These are phyloP conservation scores for Dothiorella sarmentorum DNA, from an alignment of 2,329 filamentous ascomycete species.

Conservation along the genomic window DNA sequence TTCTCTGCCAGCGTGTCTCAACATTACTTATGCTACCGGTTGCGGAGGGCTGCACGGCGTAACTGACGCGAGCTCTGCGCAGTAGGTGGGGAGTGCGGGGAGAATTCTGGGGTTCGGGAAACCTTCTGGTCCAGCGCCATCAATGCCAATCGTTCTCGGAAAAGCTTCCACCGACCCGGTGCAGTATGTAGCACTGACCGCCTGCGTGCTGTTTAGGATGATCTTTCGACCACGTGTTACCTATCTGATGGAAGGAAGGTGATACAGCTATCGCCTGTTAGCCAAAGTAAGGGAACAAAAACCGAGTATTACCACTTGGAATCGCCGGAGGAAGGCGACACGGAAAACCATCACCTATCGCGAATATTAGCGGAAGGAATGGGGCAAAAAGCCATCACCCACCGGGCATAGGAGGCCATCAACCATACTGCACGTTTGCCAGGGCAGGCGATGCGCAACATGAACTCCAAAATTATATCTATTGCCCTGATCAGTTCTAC, in stretches of 20 bases:
- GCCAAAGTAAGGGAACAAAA: too few species aligned
- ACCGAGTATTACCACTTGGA: too few species aligned
- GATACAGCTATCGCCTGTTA: too few species aligned
- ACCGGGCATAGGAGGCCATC: too few species aligned
- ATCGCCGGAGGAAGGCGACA: neutral
- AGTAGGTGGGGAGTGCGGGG: slow-evolving; percentile 11
- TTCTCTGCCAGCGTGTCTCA: neutral
- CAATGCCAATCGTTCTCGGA: neutral
- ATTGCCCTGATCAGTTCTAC: slow-evolving; percentile 16
- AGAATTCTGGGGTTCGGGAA: neutral
- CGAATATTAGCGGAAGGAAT: too few species aligned
- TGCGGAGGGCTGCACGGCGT: neutral
- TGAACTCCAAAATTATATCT: neutral
- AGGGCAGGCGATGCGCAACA: neutral
- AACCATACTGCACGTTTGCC: too few species aligned
- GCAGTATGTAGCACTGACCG: neutral
- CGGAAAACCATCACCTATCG: neutral
- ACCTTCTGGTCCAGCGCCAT: slow-evolving; percentile 5
- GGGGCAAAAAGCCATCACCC: too few species aligned
- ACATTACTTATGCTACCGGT: neutral
- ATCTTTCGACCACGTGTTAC: too few species aligned
- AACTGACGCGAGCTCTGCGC: neutral
- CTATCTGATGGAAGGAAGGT: too few species aligned
- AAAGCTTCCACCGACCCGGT: neutral
- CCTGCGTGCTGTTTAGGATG: neutral